Evolutionary conservation across 1,284 basidiomycete genomes (phyloP), one percentile per base, ranked within the genome.

Genomic region (Lentinula novae-zelandiae): DNA sequence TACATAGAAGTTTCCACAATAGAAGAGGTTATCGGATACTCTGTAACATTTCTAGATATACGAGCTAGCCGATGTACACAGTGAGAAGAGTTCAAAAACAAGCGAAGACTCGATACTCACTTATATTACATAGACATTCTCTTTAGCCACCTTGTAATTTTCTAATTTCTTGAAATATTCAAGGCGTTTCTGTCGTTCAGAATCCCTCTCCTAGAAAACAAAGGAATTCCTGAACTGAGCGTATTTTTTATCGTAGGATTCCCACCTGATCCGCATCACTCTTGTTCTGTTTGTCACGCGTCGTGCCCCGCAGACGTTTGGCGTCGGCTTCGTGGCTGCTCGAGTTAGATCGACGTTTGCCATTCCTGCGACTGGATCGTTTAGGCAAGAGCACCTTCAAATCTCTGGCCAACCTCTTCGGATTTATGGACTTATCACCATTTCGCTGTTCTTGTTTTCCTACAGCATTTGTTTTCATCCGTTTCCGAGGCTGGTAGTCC

Each of bases 121-220:
- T 83, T 72, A 86, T 57, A 86, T 73, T 55, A 86, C 75, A 69
- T 84, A 86, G 34, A 86, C 83, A 58, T 83, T 80, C 70, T 86
- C 84, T 63, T 82, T 81, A 60, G 78, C 77, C 15, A 86, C 72
- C 62, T 79, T 72, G 64, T 85, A 86, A 13, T 73, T 74, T 22
- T 84, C 78, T 27, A 86, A 66, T 58, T 77, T 74, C 67, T 77
- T 79, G 70, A 84, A 86, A 68, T 84, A 86, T 53, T 82, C 80
- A 39, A 83, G 58, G n/a, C 83, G 78, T 13, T 76, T 82, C 44
- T 76, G 74, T n/a, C 81, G 78, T 49, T 82, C 80, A 36, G 70
- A 13, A 53, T 78, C 74, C 63, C 73, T 75, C 65, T 71, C 75
- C 80, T 82, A 64, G 34, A 48, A 60, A 27, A 27, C 27, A 27